A percentile compares a stretch with the other conserved stretches of the same genome.
These are phyloP conservation scores for Epichloe sylvatica DNA, from an alignment of 2,329 filamentous ascomycete genomes.

Conservation along the genomic window DNA sequence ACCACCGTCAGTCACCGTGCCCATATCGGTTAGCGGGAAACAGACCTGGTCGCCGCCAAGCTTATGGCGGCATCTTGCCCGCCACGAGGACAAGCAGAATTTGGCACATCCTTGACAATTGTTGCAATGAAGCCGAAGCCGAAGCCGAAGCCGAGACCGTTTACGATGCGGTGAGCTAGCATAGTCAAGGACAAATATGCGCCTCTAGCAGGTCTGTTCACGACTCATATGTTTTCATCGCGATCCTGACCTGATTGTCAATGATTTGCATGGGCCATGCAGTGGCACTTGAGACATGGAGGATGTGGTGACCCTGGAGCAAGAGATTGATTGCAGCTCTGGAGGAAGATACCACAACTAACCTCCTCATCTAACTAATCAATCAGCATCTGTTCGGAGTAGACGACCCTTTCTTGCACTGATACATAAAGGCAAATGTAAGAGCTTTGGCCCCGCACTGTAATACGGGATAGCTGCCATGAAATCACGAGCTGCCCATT, in stretches of 20 bases:
- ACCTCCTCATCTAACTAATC: neutral
- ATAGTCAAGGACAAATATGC: neutral
- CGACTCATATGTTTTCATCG: too few species aligned
- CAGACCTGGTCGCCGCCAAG: constrained; percentile 4
- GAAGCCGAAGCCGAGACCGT: constrained; percentile 1
- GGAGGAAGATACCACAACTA: neutral
- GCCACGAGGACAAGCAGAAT: constrained; percentile 5
- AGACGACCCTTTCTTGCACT: neutral
- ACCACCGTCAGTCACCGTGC: neutral
- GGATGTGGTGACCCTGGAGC: neutral
- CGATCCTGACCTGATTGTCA: too few species aligned
- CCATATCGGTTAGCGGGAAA: neutral
- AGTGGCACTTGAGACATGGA: neutral
- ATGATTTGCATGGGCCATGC: too few species aligned
- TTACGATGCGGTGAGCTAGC: constrained; percentile 5
- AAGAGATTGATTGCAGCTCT: neutral
- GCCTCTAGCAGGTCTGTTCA: too few species aligned
- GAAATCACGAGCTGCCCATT: neutral
- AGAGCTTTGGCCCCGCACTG: neutral
- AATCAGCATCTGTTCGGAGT: neutral
- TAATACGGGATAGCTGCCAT: neutral
- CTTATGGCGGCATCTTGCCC: neutral
- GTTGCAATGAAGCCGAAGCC: neutral
- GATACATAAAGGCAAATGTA: neutral
- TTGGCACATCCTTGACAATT: constrained; percentile 1